Conservation (phyloP, 805 yeast species). For the Candida sphagnicola region DNA sequence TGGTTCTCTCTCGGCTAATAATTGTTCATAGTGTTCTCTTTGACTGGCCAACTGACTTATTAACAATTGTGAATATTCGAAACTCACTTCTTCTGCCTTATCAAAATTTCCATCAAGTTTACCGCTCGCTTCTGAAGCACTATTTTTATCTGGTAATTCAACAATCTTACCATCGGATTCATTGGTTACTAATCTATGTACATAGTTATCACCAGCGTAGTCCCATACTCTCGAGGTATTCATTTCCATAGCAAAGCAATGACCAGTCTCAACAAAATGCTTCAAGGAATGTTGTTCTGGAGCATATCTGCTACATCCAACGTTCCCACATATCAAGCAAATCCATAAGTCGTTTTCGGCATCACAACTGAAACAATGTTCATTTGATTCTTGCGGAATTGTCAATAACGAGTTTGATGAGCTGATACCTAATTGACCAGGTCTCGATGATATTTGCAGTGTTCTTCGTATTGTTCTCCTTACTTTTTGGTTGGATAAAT, state of each 20-base stretch:
- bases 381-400: conserved; percentile 10
- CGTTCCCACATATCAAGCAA: conserved; percentile 82
- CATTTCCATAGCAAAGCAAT: conserved; percentile 89
- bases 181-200: conserved; percentile 79
- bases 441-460: conserved; percentile 21
- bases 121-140: conserved; percentile 9
- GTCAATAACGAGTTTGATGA: not conserved
- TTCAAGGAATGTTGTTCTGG: conserved; percentile 81
- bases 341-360: conserved; percentile 72
- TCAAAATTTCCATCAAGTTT: conserved; percentile 13
- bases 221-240: conserved; percentile 90
- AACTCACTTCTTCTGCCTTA: conserved; percentile 55
- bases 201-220: conserved; percentile 86
- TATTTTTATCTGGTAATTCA: conserved; percentile 50
- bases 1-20: conserved; percentile 20
- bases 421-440: not conserved
- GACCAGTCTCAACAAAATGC: conserved; percentile 74
- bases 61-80: conserved; percentile 77
- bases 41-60: conserved; percentile 83
- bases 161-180: conserved; percentile 88
- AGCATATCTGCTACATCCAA: conserved; percentile 86
- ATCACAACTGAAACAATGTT: conserved; percentile 54
- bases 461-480: conserved; percentile 30
- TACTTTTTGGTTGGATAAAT: conserved; percentile 30
- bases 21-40: conserved; percentile 70